These are phyloP conservation scores for Suillus lakei DNA, from an alignment of 768 basidiomycete genomes.

Conservation along the genomic window DNA sequence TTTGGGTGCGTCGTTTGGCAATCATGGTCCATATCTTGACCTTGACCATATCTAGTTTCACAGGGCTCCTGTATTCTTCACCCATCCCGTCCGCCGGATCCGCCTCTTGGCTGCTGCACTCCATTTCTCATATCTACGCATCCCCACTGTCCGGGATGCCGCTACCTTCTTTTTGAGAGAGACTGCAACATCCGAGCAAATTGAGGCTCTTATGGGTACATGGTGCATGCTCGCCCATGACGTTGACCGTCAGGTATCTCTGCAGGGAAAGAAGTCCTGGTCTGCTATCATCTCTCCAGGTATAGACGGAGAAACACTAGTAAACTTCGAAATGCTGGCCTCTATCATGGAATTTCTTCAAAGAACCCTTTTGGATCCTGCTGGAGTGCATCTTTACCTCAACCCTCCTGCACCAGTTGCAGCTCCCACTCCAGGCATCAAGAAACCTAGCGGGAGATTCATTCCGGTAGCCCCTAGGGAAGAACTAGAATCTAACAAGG, in stretches of 20 bases:
- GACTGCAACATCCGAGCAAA: conserved; percentile 49
- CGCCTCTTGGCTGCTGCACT: conserved; percentile 62
- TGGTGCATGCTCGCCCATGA: conserved; percentile 80
- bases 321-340: conserved; percentile 22
- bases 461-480: conserved; percentile 38
- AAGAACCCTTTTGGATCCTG: conserved; percentile 63
- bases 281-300: conserved; percentile 32
- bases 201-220: conserved; percentile 65
- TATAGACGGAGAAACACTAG: conserved; percentile 13
- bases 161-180: conserved; percentile 57
- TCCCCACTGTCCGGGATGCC: conserved; percentile 51
- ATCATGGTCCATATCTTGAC: conserved; percentile 7
- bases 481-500: conserved; percentile 31
- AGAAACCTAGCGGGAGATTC: conserved; percentile 37
- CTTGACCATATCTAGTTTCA: conserved; percentile 62
- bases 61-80: conserved; percentile 80
- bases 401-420: conserved; percentile 43
- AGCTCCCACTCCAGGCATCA: conserved; percentile 29
- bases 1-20: conserved; percentile 74
- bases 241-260: conserved; percentile 64
- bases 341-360: conserved; percentile 57
- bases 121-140: conserved; percentile 68
- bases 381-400: conserved; percentile 63
- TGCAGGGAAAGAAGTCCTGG: conserved; percentile 60
- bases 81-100: conserved; percentile 81